Conservation (phyloP, 2,329 filamentous ascomycete genomes). For the Neonectria neomacrospora region DNA sequence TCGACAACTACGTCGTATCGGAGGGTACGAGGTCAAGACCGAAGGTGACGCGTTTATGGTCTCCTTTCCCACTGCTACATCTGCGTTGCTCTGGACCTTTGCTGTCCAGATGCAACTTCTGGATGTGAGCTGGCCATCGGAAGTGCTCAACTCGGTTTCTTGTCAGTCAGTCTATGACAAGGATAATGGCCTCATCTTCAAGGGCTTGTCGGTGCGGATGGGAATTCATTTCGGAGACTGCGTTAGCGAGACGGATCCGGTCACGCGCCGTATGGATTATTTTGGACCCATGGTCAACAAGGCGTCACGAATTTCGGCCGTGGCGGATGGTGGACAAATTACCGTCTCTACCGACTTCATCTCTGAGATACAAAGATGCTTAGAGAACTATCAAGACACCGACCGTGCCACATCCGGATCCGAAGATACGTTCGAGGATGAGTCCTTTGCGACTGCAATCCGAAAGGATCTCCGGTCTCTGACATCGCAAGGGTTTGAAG, state of each 20-base stretch:
- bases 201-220: slow-evolving; percentile 95
- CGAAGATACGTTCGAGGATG: slow-evolving; percentile 77
- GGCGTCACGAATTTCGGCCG: slow-evolving; percentile 90
- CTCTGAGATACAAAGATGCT: slow-evolving; percentile 89
- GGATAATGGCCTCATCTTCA: slow-evolving; percentile 90
- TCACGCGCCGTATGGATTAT: slow-evolving; percentile 98
- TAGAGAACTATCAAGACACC: slow-evolving; percentile 90
- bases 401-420: slow-evolving; percentile 76
- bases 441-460: slow-evolving; percentile 79
- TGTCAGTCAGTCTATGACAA: slow-evolving; percentile 86
- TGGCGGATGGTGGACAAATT: slow-evolving; percentile 96
- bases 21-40: slow-evolving; percentile 98
- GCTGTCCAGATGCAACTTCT: slow-evolving; percentile 89
- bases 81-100: slow-evolving; percentile 95
- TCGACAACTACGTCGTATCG: slow-evolving; percentile 89
- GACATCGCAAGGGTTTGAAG: slow-evolving; percentile 92
- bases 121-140: slow-evolving; percentile 91
- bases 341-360: slow-evolving; percentile 98
- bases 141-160: slow-evolving; percentile 87
- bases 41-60: slow-evolving; percentile 99
- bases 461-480: slow-evolving; percentile 88
- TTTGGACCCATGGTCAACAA: slow-evolving; percentile 99
- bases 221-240: slow-evolving; percentile 96
- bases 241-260: slow-evolving; percentile 94
- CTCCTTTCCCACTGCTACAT: slow-evolving; percentile 95